These are phyloP conservation scores for Dictyostelium intermedium DNA, from an alignment of 78 protist species.

Conservation along the genomic window DNA sequence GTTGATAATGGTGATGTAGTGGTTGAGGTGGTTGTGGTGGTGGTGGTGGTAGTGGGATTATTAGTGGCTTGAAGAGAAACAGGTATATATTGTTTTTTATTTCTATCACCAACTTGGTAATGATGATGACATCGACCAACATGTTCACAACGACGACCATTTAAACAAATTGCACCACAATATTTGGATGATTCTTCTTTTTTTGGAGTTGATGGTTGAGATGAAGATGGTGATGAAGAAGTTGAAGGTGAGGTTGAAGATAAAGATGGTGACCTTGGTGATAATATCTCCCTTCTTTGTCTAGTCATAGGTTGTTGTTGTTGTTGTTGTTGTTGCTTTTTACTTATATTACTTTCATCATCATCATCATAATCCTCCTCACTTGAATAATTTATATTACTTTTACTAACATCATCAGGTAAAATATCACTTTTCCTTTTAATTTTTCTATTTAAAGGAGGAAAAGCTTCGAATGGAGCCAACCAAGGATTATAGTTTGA, in stretches of 20 bases:
- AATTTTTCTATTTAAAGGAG: background rate
- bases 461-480: background rate
- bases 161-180: background rate
- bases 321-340: too few relatives aligned
- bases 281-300: background rate
- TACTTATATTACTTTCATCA: background rate
- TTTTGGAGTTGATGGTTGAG: background rate
- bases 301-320: background rate
- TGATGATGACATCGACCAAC: constrained; percentile 5
- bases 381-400: too few relatives aligned
- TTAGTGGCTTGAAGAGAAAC: background rate
- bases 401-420: background rate
- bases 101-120: background rate
- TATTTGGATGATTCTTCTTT: background rate
- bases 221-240: background rate
- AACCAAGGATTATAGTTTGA: background rate
- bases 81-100: background rate
- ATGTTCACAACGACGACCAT: background rate
- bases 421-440: background rate
- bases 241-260: background rate
- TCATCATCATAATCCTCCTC: background rate
- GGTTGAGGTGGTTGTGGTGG: background rate
- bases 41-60: background rate
- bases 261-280: background rate
- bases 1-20: background rate